Conservation (phyloP, 2,329 filamentous ascomycete genomes). For the Exophiala sideris region DNA sequence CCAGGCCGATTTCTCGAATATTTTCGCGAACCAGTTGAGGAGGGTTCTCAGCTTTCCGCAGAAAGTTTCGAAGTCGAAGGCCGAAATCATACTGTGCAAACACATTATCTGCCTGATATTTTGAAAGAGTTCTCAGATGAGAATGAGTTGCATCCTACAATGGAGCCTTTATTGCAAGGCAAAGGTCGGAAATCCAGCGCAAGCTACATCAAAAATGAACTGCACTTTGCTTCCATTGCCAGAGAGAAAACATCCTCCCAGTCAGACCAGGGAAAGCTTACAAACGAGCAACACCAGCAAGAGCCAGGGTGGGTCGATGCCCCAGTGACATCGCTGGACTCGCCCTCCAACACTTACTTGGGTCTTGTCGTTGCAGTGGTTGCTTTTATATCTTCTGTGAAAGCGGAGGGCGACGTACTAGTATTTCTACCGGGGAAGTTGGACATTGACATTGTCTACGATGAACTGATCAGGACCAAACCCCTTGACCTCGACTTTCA, state of each 20-base stretch:
- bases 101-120: slow-evolving; percentile 85
- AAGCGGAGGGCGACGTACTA: slow-evolving; percentile 65
- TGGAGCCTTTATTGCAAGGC: slow-evolving; percentile 9
- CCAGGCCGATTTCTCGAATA: slow-evolving; percentile 87
- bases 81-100: slow-evolving; percentile 84
- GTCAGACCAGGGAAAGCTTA: too few species aligned
- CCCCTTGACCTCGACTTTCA: slow-evolving; percentile 41
- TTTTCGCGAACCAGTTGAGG: slow-evolving; percentile 49
- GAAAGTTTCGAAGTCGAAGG: slow-evolving; percentile 87
- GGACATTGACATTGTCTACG: slow-evolving; percentile 73
- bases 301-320: neutral
- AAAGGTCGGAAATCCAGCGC: slow-evolving; percentile 9
- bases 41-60: slow-evolving; percentile 2
- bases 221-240: slow-evolving; percentile 1
- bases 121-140: slow-evolving; percentile 13
- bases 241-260: too few species aligned
- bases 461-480: slow-evolving; percentile 30
- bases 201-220: slow-evolving; percentile 11
- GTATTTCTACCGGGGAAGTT: slow-evolving; percentile 92
- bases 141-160: slow-evolving; percentile 2
- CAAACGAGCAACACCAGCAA: too few species aligned
- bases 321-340: slow-evolving; percentile 27
- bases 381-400: slow-evolving; percentile 45
- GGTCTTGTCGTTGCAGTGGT: slow-evolving; percentile 45
- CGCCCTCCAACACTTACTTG: slow-evolving; percentile 10